These are phyloP conservation scores for Neofusicoccum parvum DNA, from an alignment of 2,329 filamentous ascomycete genomes.

Conservation along the genomic window DNA sequence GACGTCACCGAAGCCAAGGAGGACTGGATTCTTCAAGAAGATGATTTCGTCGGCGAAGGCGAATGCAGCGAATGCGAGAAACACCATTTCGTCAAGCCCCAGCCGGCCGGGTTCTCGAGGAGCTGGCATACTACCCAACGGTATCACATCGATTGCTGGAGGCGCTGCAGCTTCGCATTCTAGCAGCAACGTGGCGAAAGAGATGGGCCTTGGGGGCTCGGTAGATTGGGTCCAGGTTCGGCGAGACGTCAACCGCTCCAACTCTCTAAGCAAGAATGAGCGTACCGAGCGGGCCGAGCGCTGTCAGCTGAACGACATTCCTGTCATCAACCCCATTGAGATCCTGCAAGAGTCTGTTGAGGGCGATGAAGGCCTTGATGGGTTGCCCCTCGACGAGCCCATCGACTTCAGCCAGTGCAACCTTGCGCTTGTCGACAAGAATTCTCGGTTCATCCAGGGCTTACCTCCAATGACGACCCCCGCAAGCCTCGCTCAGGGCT, in stretches of 20 bases:
- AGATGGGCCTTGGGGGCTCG: constrained; percentile 62
- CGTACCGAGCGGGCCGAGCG: constrained; percentile 80
- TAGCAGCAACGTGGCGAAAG: constrained; percentile 54
- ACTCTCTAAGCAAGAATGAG: constrained; percentile 88
- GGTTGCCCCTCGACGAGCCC: constrained; percentile 77
- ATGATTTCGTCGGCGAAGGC: constrained; percentile 94
- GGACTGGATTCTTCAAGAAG: constrained; percentile 91
- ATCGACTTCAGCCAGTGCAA: constrained; percentile 81
- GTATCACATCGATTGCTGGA: constrained; percentile 58
- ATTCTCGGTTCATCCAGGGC: constrained; percentile 83
- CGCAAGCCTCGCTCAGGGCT: constrained; percentile 80
- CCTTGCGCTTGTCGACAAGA: constrained; percentile 89
- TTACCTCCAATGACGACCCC: constrained; percentile 82
- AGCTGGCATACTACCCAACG: constrained; percentile 46
- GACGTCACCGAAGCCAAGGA: constrained; percentile 71
- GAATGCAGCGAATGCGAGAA: constrained; percentile 84
- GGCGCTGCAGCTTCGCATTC: constrained; percentile 38
- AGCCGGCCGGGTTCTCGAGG: constrained; percentile 44
- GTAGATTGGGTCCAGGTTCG: constrained; percentile 98
- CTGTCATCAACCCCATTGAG: constrained; percentile 85
- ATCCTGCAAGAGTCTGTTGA: constrained; percentile 82
- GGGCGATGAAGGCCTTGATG: constrained; percentile 87
- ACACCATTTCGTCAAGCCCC: constrained; percentile 67
- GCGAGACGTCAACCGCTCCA: constrained; percentile 92
- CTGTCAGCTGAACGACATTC: constrained; percentile 92